phyloP scores from a whole-genome alignment of 2,329 filamentous ascomycete species.

The Furcasterigmium furcatum region DNA sequence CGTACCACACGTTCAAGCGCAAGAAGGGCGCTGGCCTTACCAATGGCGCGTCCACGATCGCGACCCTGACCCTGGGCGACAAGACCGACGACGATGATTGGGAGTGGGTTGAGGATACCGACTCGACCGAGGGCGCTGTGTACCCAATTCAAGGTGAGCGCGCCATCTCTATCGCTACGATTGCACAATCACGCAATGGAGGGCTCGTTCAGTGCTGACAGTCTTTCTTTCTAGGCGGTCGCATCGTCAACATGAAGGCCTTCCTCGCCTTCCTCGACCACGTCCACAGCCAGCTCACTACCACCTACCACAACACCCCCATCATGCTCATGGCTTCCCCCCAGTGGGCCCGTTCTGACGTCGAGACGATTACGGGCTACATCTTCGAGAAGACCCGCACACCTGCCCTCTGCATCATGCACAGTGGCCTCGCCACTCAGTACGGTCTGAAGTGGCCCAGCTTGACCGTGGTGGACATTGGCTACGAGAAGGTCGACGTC shows the following conservation, averaged over 20 bases:
- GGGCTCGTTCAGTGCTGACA: constrained; percentile 11
- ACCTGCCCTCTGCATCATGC: constrained; percentile 85
- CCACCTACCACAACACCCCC: constrained; percentile 93
- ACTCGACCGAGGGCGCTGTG: constrained; percentile 83
- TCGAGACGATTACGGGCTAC: constrained; percentile 86
- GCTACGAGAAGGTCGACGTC: constrained; percentile 87
- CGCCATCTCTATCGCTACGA: too few relatives aligned
- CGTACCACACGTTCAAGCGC: constrained; percentile 72
- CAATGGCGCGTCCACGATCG: constrained; percentile 12
- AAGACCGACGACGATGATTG: constrained; percentile 49
- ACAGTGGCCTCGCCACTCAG: constrained; percentile 81
- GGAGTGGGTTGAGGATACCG: constrained; percentile 83
- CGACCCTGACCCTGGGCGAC: neutral
- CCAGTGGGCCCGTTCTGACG: constrained; percentile 84
- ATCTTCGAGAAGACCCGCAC: constrained; percentile 97
- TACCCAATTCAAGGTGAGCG: constrained; percentile 70
- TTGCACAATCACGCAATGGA: too few relatives aligned
- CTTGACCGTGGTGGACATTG: constrained; percentile 87
- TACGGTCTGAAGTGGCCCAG: constrained; percentile 75
- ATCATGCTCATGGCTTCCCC: constrained; percentile 88
- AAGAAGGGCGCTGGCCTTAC: constrained; percentile 38
- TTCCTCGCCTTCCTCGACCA: constrained; percentile 93
- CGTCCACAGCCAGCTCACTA: constrained; percentile 84
- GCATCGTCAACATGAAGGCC: constrained; percentile 85
- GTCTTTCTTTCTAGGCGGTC: constrained; percentile 53